Conservation (phyloP, 306 rosid genomes). For the Malus asiatica region DNA sequence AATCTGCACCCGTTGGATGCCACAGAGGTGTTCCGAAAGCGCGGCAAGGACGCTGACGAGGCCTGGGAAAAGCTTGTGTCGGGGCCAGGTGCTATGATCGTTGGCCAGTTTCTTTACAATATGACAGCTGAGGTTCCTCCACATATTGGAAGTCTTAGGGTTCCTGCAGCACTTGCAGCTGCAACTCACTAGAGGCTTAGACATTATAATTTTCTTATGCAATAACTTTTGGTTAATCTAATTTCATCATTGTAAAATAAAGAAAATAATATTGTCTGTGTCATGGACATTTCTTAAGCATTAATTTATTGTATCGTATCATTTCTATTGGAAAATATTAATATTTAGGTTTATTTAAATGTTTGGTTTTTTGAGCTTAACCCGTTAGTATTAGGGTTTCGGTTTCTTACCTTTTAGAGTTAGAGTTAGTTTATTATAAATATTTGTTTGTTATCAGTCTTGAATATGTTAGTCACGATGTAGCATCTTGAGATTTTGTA, state of each 20-base stretch:
- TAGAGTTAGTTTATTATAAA: too few relatives aligned
- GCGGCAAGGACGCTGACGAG: constrained; percentile 45
- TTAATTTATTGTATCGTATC: background rate
- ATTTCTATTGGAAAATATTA: too few relatives aligned
- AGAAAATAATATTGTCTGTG: background rate
- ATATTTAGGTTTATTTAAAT: too few relatives aligned
- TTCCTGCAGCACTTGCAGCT: constrained; percentile 19
- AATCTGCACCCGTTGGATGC: constrained; percentile 54
- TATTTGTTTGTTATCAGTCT: too few relatives aligned
- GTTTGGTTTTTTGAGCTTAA: too few relatives aligned
- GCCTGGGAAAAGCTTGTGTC: constrained; percentile 62
- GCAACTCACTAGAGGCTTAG: constrained; percentile 22
- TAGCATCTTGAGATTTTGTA: too few relatives aligned
- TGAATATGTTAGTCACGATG: too few relatives aligned
- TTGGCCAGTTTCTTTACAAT: constrained; percentile 38
- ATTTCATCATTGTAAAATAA: background rate
- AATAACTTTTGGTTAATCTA: background rate
- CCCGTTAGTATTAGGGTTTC: too few relatives aligned
- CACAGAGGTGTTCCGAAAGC: constrained; percentile 51
- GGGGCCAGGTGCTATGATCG: constrained; percentile 39
- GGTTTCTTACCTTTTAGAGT: too few relatives aligned
- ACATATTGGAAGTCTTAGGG: constrained; percentile 8
- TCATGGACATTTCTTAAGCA: background rate
- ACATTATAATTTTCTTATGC: background rate
- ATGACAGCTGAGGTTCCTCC: background rate